Evolutionary conservation across 1,284 basidiomycete genomes (phyloP).

Genomic region (Calocybe gambosa): DNA sequence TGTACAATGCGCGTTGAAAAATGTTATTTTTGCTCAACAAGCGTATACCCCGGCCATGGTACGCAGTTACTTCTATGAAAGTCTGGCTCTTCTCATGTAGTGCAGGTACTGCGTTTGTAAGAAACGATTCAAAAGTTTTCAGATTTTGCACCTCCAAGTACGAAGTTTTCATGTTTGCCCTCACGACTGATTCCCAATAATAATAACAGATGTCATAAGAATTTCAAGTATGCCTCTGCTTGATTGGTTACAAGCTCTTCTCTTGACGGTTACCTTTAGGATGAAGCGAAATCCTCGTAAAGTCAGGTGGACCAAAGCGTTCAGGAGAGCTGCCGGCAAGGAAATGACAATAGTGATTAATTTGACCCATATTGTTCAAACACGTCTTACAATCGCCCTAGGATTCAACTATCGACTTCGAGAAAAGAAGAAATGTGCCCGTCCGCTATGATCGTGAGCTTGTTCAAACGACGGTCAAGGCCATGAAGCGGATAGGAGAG

Average conservation of each 20-base stretch:
- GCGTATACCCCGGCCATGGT: slow-evolving; percentile 94
- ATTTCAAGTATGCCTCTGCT: slow-evolving; percentile 75
- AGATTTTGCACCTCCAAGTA: slow-evolving; percentile 96
- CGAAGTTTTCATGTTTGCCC: slow-evolving; percentile 22
- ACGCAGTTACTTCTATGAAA: slow-evolving; percentile 13
- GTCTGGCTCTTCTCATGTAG: background rate
- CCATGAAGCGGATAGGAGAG: slow-evolving; percentile 94
- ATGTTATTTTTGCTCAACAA: slow-evolving; percentile 91
- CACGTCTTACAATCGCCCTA: slow-evolving; percentile 25
- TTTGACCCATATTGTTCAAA: slow-evolving; percentile 1
- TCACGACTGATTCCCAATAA: slow-evolving; percentile 1
- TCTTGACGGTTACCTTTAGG: slow-evolving; percentile 37
- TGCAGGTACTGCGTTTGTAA: slow-evolving; percentile 84
- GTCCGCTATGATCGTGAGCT: slow-evolving; percentile 97
- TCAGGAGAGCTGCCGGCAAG: slow-evolving; percentile 97
- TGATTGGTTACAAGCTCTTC: background rate
- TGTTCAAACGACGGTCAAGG: slow-evolving; percentile 90
- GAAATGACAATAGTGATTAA: slow-evolving; percentile 92
- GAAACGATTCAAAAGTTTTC: slow-evolving; percentile 96
- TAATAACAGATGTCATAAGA: slow-evolving; percentile 81
- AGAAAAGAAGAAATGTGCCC: slow-evolving; percentile 97
- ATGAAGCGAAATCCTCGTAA: slow-evolving; percentile 99
- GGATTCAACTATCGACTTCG: slow-evolving; percentile 99
- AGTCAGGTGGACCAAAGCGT: slow-evolving; percentile 99
- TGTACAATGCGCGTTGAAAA: slow-evolving; percentile 71